phyloP scores from a whole-genome alignment of 2,329 filamentous ascomycete genomes.

The Colletotrichum sp. region DNA sequence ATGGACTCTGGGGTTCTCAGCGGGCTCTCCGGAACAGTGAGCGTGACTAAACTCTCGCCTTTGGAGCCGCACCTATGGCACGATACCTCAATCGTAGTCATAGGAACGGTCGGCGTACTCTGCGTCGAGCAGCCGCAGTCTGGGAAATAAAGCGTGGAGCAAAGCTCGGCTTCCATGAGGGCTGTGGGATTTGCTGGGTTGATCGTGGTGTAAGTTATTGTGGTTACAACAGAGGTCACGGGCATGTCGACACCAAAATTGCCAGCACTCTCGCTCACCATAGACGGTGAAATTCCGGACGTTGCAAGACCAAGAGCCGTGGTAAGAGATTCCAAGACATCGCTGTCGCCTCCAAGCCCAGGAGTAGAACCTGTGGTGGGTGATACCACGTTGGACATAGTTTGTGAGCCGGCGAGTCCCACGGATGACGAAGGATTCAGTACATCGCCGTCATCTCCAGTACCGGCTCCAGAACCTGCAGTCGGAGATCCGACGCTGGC shows the following conservation, averaged over 20 bases:
- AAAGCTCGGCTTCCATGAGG: not conserved
- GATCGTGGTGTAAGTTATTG: not conserved
- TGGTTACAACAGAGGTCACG: not conserved
- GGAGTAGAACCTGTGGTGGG: not conserved
- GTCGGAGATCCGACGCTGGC: accelerated
- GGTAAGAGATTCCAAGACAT: not conserved
- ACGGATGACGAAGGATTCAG: not conserved
- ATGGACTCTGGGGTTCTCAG: too few relatives aligned
- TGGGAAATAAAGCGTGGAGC: not conserved
- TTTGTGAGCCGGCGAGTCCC: not conserved
- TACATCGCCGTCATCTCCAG: not conserved
- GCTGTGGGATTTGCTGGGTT: not conserved
- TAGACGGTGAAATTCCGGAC: accelerated
- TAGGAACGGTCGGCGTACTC: not conserved
- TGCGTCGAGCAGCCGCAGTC: not conserved
- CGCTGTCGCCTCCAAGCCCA: not conserved
- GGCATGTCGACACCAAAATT: not conserved
- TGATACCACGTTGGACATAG: not conserved
- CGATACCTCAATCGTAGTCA: not conserved
- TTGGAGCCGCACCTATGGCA: not conserved
- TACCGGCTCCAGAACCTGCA: not conserved
- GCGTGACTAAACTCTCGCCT: not conserved
- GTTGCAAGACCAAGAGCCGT: not conserved
- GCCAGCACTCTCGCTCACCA: not conserved
- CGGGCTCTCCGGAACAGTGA: not conserved